Evolutionary conservation across 164 flowering plant genomes (phyloP).

Genomic region (Vitis rupestris): DNA sequence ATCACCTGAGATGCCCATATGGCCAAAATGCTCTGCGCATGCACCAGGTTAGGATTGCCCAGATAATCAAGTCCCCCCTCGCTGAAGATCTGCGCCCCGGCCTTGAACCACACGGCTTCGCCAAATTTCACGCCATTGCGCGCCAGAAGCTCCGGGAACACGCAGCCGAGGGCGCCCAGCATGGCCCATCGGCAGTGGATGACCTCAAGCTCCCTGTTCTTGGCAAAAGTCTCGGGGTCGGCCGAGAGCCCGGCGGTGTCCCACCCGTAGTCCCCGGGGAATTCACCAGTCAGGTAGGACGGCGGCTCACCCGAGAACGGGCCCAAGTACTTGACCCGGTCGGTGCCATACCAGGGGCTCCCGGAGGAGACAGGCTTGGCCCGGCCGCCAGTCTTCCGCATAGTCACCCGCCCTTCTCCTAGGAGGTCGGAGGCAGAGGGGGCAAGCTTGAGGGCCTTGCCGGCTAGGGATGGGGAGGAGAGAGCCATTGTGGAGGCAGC

Average conservation of each 20-base stretch:
- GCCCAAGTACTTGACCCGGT: background rate
- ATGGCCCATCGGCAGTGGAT: too few relatives aligned
- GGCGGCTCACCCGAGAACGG: slow-evolving; percentile 3
- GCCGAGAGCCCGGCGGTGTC: slow-evolving; percentile 11
- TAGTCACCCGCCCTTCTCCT: background rate
- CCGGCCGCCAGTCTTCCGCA: background rate
- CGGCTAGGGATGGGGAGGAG: slow-evolving; percentile 4
- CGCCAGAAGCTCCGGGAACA: too few relatives aligned
- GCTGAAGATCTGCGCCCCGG: slow-evolving; percentile 7
- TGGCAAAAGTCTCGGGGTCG: slow-evolving; percentile 4
- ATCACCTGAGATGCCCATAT: slow-evolving; percentile 2
- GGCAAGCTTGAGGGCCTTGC: slow-evolving; percentile 2
- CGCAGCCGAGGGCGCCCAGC: too few relatives aligned
- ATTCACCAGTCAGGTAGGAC: slow-evolving; percentile 5
- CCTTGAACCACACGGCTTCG: slow-evolving; percentile 8
- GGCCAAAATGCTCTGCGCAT: slow-evolving; percentile 9
- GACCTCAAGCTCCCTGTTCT: background rate
- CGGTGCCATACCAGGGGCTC: too few relatives aligned
- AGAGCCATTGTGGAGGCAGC: slow-evolving; percentile 3
- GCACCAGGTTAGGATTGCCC: background rate
- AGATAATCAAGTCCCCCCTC: background rate
- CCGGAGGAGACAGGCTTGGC: background rate
- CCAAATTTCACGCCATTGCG: slow-evolving; percentile 3
- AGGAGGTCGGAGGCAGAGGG: background rate
- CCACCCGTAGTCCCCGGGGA: slow-evolving; percentile 11